Conservation (phyloP, 2,329 filamentous ascomycete genomes). For the Sporothrix pseudoabietina region DNA sequence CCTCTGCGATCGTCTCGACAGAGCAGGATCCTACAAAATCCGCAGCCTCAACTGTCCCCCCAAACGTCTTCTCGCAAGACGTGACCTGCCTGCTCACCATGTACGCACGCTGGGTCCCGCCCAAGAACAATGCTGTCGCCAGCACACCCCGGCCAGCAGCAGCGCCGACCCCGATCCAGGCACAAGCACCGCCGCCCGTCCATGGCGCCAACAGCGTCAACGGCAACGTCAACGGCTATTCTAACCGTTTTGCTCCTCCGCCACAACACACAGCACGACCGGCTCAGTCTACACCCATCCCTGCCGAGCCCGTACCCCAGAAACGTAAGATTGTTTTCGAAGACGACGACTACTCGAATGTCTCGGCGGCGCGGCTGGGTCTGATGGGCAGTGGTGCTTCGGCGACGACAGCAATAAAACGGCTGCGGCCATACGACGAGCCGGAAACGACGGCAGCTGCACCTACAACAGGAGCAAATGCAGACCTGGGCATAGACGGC, state of each 20-base stretch:
- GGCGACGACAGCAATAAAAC: slow-evolving; percentile 19
- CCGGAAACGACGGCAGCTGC: not conserved
- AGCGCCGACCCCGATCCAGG: not conserved
- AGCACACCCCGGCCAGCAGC: slow-evolving; percentile 18
- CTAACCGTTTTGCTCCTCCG: slow-evolving; percentile 1
- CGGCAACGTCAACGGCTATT: not conserved
- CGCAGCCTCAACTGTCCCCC: not conserved
- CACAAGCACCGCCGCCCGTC: not conserved
- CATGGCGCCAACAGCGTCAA: not conserved
- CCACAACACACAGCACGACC: not conserved
- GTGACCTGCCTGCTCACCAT: slow-evolving; percentile 28
- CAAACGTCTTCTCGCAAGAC: not conserved
- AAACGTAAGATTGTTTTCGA: slow-evolving; percentile 39
- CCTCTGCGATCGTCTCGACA: not conserved
- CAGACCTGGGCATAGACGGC: slow-evolving; percentile 6
- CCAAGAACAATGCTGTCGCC: slow-evolving; percentile 36
- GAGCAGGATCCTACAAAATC: not conserved
- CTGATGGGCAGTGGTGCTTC: slow-evolving; percentile 21
- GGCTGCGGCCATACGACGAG: slow-evolving; percentile 9
- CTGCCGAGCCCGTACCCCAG: slow-evolving; percentile 14
- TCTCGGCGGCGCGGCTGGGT: slow-evolving; percentile 14
- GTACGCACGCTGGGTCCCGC: slow-evolving; percentile 45
- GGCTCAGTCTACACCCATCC: slow-evolving; percentile 12
- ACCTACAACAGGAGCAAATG: not conserved
- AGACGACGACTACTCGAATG: slow-evolving; percentile 30